Percentiles rank a stretch among this genome's conserved stretches.
Evolutionary conservation across 331 rosid genomes (phyloP).

Genomic region (Rosa hybrid): DNA sequence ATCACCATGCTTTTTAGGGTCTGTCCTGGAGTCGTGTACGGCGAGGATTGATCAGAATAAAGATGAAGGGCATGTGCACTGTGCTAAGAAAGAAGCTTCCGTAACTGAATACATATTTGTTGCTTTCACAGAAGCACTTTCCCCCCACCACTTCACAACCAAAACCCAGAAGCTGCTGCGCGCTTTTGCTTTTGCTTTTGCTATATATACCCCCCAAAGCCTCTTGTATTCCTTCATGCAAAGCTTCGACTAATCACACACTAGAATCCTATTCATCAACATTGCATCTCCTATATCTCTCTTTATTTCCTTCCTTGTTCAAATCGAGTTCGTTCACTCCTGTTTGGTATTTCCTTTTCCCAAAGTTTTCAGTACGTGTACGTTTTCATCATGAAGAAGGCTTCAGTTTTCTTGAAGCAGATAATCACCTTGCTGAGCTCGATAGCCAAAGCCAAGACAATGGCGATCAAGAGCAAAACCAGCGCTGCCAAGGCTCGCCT

Average conservation of each 20-base stretch:
- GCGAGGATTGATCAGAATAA: constrained; percentile 3
- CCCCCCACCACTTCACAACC: background rate
- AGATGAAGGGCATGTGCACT: constrained; percentile 4
- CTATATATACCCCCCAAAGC: constrained; percentile 27
- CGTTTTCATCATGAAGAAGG: constrained; percentile 44
- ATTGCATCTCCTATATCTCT: background rate
- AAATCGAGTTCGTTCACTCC: no score
- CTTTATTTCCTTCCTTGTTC: background rate
- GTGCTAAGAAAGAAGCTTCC: constrained; percentile 19
- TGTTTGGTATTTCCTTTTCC: background rate
- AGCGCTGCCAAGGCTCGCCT: constrained; percentile 47
- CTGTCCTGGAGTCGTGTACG: constrained; percentile 17
- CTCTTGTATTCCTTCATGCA: constrained; percentile 40
- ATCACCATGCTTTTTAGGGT: background rate
- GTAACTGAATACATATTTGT: background rate
- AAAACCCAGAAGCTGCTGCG: constrained; percentile 14
- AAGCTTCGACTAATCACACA: constrained; percentile 8
- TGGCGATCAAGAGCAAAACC: constrained; percentile 42
- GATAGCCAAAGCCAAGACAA: constrained; percentile 42
- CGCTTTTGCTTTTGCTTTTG: constrained; percentile 1
- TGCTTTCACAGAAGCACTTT: background rate
- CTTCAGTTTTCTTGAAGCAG: constrained; percentile 41
- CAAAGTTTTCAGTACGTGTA: background rate
- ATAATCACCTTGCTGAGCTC: constrained; percentile 36
- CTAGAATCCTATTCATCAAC: background rate